Evolutionary conservation across 352 stramenopile species (phyloP), one percentile per base, ranked within the genome.

Genomic region (Globisporangium orthogonon): DNA sequence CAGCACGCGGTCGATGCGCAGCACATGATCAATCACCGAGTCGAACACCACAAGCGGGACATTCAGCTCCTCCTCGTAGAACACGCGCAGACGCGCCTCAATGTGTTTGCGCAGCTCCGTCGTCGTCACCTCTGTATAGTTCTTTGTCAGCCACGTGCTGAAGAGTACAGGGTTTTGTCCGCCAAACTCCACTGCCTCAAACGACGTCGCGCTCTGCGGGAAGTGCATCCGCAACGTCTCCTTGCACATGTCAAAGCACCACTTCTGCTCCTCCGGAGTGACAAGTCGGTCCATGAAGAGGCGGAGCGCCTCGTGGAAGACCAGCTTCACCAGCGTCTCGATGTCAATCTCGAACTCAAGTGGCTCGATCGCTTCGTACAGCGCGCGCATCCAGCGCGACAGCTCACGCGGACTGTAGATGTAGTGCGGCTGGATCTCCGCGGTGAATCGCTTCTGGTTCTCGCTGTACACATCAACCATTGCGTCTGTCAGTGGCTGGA

Each of bases 1-100:
- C 48, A 99, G 79, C 14, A 99, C 97, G 18, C 97, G 86, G 70
- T 99, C 91, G 60, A 99, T 98, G 52, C 98, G 84, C 45, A 99
- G 73, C 28, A 99, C 95, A 69, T 99, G 97, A 60, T 99, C 97
- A 35, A 99, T 89, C 23, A 99, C 97, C 13, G 98, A 98, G 74
- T 99, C 98, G 66, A 99, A 99, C 39, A 99, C 87, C n/a, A 99
- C 97, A 2, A 99, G 72, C 47, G 96, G 97, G 35, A 99, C 97
- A 67, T 99, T 98, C 13, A 99, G 79, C 69, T 99, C 97, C 76
- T 99, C 98, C 71, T 99, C 98, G 65, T 99, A 99, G 73, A 99
- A 99, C 10, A 99, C 94, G 7, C 91, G 87, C 43, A 99, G 83
- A 23, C 97, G 85, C 14, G 96, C 95, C 77, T 91, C 85, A 45